These are phyloP conservation scores for Hypsizygus ulmarius DNA, from an alignment of 1,284 basidiomycete genomes.

Conservation along the genomic window DNA sequence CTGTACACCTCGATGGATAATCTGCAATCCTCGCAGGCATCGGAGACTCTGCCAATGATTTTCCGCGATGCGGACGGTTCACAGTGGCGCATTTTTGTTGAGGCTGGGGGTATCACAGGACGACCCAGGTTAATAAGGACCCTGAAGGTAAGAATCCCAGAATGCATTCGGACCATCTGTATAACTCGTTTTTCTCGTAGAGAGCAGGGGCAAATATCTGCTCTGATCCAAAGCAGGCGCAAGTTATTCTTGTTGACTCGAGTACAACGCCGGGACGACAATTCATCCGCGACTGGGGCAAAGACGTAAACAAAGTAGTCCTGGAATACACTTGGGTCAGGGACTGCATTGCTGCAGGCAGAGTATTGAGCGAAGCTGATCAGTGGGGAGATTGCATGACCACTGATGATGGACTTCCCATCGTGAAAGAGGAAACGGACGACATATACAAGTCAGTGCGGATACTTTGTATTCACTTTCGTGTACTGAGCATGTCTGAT, in stretches of 20 bases:
- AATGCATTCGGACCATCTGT: not conserved
- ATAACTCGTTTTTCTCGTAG: constrained; percentile 30
- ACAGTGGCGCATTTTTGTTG: constrained; percentile 40
- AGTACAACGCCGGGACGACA: constrained; percentile 47
- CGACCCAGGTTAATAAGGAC: constrained; percentile 51
- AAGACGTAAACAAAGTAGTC: constrained; percentile 45
- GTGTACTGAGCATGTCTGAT: constrained; percentile 23
- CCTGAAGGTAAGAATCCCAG: constrained; percentile 41
- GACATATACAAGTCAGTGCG: constrained; percentile 20
- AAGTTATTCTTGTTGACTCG: constrained; percentile 56
- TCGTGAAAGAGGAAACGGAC: constrained; percentile 38
- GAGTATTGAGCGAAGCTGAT: constrained; percentile 44
- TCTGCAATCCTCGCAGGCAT: constrained; percentile 9
- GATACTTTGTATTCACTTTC: constrained; percentile 6
- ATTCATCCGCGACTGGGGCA: constrained; percentile 56
- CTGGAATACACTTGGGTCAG: constrained; percentile 47
- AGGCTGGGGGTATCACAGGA: constrained; percentile 46
- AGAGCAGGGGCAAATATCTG: constrained; percentile 50
- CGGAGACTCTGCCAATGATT: constrained; percentile 16
- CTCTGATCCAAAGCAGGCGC: constrained; percentile 45
- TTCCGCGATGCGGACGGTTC: constrained; percentile 31
- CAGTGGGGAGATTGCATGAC: constrained; percentile 54
- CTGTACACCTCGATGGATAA: constrained; percentile 6
- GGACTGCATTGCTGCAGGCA: constrained; percentile 38
- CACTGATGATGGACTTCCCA: constrained; percentile 42